Evolutionary conservation across 805 yeast species (phyloP), one percentile per base, ranked within the genome.

Genomic region (Sugiyamaella floridensis): DNA sequence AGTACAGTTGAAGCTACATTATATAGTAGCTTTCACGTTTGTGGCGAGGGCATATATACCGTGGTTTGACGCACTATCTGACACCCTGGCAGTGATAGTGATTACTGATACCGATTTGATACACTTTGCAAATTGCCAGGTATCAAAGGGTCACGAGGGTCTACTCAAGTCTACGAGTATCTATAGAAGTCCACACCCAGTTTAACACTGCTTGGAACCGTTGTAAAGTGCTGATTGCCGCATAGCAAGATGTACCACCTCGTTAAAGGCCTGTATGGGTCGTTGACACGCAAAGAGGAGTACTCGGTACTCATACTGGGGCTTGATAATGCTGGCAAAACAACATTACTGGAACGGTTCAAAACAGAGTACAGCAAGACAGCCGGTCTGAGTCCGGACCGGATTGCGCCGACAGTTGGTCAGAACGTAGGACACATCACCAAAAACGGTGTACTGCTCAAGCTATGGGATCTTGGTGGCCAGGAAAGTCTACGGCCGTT

Each of bases 391-490:
- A 77, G 79, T 2, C 74, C 81, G 19, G 82, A 80, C 50, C 73
- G 88, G 54, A 89, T 89, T 15, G 74, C 86, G 28, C 97, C 99
- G 1, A 92, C 99, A 0, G 95, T 92, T 45, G 99, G 99, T 2
- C 99, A 93, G 66, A 93, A 93, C 65, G 68, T 74, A 59, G 69
- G 73, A 53, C 63, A 69, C 47, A 60, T 80, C 63, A 53, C 66
- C 55, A 58, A 74, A 55, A 73, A 75, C 52, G 63, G 63, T 12
- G 63, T 63, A 28, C 58, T 62, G 49, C 72, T 93, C 52, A 90
- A 89, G 64, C 80, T 93, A 62, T 92, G 98, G 98, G 99, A 92
- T 67, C 82, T 92, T 42, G 98, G 98, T 10, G 99, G 99, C 11
- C 99, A 92, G 68, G 84, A 83, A 64, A 75, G 85, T n/a, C 73